Evolutionary conservation across 768 basidiomycete species (phyloP).

Genomic region (Lepiota subincarnata): DNA sequence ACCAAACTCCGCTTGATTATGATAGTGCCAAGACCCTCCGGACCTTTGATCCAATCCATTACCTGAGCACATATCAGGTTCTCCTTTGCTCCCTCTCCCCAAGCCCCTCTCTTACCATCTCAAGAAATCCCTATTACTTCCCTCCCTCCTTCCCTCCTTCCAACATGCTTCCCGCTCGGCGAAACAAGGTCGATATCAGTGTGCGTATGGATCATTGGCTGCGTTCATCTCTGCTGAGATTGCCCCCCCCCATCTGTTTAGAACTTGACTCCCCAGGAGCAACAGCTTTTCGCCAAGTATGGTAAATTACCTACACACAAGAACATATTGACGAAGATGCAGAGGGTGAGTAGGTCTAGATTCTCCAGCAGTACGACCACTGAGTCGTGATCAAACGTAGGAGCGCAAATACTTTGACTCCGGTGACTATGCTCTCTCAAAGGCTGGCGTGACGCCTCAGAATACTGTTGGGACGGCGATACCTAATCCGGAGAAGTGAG

Average conservation of each 20-base stretch:
- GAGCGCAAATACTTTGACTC: conserved; percentile 99
- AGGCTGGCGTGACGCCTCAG: conserved; percentile 89
- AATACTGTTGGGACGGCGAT: conserved; percentile 92
- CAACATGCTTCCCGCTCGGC: conserved; percentile 68
- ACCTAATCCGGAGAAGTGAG: conserved; percentile 96
- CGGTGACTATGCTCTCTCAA: conserved; percentile 95
- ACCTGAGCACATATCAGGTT: background rate
- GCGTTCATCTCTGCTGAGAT: conserved; percentile 12
- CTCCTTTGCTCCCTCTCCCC: background rate
- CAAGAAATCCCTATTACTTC: conserved; percentile 19
- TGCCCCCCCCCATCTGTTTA: conserved; percentile 24
- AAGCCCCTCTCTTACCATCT: conserved; percentile 14
- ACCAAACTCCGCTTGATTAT: conserved; percentile 13
- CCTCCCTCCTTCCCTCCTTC: conserved; percentile 19
- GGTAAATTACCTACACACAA: conserved; percentile 94
- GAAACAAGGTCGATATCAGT: conserved; percentile 93
- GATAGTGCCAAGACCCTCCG: conserved; percentile 7
- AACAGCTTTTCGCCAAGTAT: conserved; percentile 91
- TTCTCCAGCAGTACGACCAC: conserved; percentile 12
- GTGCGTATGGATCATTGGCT: conserved; percentile 41
- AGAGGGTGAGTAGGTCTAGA: conserved; percentile 59
- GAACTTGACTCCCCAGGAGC: conserved; percentile 86
- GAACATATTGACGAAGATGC: conserved; percentile 91
- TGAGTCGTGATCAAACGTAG: conserved; percentile 36
- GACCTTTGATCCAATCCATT: conserved; percentile 12